A percentile compares a stretch with the other conserved stretches of the same genome.
Conservation (phyloP, 1,284 basidiomycete species). For the Tilletiopsis washingtonensis region DNA sequence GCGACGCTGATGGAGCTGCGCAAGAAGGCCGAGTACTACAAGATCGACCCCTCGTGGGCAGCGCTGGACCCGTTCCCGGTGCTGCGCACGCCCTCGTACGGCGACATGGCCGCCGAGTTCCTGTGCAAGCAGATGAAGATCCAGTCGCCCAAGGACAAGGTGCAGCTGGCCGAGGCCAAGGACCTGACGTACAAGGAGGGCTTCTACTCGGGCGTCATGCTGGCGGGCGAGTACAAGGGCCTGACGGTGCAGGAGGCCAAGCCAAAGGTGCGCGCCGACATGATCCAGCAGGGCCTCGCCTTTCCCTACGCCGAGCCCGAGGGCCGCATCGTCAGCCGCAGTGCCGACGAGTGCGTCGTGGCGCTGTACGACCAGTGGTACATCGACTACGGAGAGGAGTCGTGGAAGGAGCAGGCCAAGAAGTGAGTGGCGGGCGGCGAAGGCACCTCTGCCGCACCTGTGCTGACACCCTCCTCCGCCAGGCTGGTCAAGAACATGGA, state of each 20-base stretch:
- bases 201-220: conserved; percentile 87
- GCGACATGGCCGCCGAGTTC: conserved; percentile 80
- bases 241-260: conserved; percentile 83
- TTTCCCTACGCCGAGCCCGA: conserved; percentile 95
- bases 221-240: conserved; percentile 80
- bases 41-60: conserved; percentile 84
- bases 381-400: conserved; percentile 86
- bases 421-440: conserved; percentile 49
- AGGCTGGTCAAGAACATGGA: conserved; percentile 72
- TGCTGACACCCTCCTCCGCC: conserved; percentile 49
- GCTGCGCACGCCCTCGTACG: conserved; percentile 78
- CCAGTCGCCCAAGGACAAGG: conserved; percentile 79
- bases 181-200: conserved; percentile 98
- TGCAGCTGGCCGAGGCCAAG: conserved; percentile 86
- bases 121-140: conserved; percentile 87
- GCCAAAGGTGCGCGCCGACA: conserved; percentile 70
- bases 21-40: conserved; percentile 96
- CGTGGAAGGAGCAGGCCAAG: conserved; percentile 79
- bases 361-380: conserved; percentile 99
- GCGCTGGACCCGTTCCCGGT: conserved; percentile 80
- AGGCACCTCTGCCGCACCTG: not conserved
- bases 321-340: conserved; percentile 78
- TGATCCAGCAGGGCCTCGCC: conserved; percentile 72
- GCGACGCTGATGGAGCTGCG: conserved; percentile 81
- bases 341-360: conserved; percentile 91